A percentile compares a stretch with the other conserved stretches of the same genome.
These are phyloP conservation scores for Monoraphidium neglectum DNA, from an alignment of 139 green algal species.

Conservation along the genomic window DNA sequence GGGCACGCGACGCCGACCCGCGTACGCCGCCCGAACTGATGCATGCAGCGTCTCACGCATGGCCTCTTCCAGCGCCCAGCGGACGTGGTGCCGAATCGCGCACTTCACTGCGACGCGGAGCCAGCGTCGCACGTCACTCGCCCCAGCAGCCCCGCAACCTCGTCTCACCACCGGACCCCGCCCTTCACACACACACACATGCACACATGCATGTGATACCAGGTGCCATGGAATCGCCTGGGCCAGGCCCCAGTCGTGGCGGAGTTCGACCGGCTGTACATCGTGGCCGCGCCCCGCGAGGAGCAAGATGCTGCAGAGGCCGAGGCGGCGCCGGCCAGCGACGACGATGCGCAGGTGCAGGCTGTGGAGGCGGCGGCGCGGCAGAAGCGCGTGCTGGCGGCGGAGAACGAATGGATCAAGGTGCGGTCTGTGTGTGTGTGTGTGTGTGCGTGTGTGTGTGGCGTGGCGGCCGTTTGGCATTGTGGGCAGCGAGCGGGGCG, in stretches of 20 bases:
- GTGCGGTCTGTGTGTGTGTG: conserved; percentile 22
- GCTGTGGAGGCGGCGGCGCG: conserved; percentile 33
- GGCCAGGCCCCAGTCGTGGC: conserved; percentile 89
- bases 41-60: neutral
- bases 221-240: conserved; percentile 93
- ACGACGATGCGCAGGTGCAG: conserved; percentile 9
- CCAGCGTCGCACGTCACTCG: no score
- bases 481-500: no score
- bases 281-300: conserved; percentile 76
- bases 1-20: neutral
- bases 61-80: no score
- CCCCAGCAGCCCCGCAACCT: no score
- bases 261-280: conserved; percentile 92
- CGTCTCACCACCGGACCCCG: no score
- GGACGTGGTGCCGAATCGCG: no score
- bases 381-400: conserved; percentile 32
- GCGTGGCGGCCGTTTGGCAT: no score
- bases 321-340: neutral
- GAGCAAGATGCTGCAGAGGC: conserved; percentile 11
- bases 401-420: conserved; percentile 57
- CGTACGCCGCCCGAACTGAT: neutral
- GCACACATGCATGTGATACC: conserved; percentile 17
- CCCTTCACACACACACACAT: no score
- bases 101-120: no score
- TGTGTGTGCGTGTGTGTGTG: conserved; percentile 17